Evolutionary conservation across 768 basidiomycete species (phyloP), one percentile per base, ranked within the genome.

Genomic region (Roridomyces roridus): DNA sequence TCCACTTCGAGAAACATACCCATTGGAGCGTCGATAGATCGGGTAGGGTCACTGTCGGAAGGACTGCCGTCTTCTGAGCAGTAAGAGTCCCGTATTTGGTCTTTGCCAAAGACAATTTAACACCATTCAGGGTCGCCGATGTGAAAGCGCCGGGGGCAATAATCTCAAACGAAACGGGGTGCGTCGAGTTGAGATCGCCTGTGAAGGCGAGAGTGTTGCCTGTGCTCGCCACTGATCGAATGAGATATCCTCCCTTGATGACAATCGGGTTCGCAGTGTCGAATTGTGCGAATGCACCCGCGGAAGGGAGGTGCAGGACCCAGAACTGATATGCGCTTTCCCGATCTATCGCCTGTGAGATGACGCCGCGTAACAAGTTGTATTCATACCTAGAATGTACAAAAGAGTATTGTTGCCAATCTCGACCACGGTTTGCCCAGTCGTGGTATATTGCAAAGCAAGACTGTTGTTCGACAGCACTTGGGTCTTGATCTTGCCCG

Each of bases 301-400:
- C 59, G 11, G 75, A 67, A 18, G 75, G 72, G 1, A 75, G 79
- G 49, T 82, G 74, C 56, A 82, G 67, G 26, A 80, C 74, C 81
- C 82, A 83, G 65, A 80, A 81, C 51, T 80, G 71, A 54, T 83
- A 83, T 5, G 82, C 82, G 29, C 73, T 79, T 36, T 69, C 66
- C 34, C 79, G 80, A 62, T 83, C 82, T 82, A 46, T 23, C 29
- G 37, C 41, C 18, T 43, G 41, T 21, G 31, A 28, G 28, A 20
- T 34, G 36, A 39, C 37, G 37, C 8, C 8, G 37, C 7, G 9
- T 21, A n/a, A 21, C 9, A 40, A 21, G 35, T 35, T 6, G 56
- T 21, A 20, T 12, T 44, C 73, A 52, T 46, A 77, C 81, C 81
- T 42, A 83, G 60, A 43, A 81, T 76, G 48, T 81, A 83, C 14